Evolutionary conservation across 2,329 filamentous ascomycete genomes (phyloP).

Genomic region (Daldinia eschscholtzii): DNA sequence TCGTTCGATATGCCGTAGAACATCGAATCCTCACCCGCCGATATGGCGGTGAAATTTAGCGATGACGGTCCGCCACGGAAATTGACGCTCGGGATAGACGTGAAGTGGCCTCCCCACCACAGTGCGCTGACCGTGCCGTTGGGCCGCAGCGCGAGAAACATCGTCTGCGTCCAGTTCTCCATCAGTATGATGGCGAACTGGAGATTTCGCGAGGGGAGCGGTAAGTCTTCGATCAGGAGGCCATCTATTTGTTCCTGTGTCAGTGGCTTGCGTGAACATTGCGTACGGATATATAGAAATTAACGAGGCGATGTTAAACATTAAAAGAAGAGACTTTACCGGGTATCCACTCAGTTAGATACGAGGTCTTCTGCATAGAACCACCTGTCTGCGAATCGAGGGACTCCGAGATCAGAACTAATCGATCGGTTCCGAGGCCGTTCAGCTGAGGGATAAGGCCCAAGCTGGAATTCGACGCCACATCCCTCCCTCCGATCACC

Average conservation of each 20-base stretch:
- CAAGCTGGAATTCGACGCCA: slow-evolving; percentile 29
- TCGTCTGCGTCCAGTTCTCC: slow-evolving; percentile 21
- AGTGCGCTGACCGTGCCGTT: slow-evolving; percentile 25
- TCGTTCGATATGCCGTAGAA: slow-evolving; percentile 39
- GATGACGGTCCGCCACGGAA: slow-evolving; percentile 22
- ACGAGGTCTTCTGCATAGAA: slow-evolving; percentile 23
- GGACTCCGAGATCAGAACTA: slow-evolving; percentile 17
- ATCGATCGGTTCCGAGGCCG: neutral
- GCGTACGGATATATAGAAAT: neutral
- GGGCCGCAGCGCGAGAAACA: slow-evolving; percentile 20
- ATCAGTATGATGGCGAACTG: slow-evolving; percentile 35
- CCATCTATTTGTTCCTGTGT: slow-evolving; percentile 8
- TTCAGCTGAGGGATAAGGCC: slow-evolving; percentile 31
- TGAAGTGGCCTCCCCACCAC: slow-evolving; percentile 11
- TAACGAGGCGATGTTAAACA: neutral
- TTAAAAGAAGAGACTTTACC: slow-evolving; percentile 4
- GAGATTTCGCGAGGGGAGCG: slow-evolving; percentile 11
- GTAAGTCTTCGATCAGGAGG: slow-evolving; percentile 12
- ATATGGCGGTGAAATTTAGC: slow-evolving; percentile 41
- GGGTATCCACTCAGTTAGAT: neutral
- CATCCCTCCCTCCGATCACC: slow-evolving; percentile 9
- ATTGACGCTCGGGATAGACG: slow-evolving; percentile 11
- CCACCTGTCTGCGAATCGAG: slow-evolving; percentile 17
- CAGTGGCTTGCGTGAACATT: neutral
- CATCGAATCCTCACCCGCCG: slow-evolving; percentile 35